Percentiles rank a stretch among this genome's conserved stretches.
Evolutionary conservation across 2,329 filamentous ascomycete species (phyloP).

Genomic region (Bipolaris gigantea): DNA sequence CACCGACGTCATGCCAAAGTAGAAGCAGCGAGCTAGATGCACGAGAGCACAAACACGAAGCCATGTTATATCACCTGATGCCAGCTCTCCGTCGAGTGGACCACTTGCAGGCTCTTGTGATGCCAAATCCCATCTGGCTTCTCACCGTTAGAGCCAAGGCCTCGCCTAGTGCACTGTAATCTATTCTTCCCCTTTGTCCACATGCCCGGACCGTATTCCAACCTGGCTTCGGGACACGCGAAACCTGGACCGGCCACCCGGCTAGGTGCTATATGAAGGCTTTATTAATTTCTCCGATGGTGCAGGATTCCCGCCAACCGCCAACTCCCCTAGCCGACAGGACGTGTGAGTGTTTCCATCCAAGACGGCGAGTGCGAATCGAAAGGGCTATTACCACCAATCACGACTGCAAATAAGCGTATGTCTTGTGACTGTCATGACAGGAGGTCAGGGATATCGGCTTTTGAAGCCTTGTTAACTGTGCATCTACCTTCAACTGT

Average conservation of each 20-base stretch:
- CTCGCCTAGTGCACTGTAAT: constrained; percentile 12
- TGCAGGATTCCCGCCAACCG: constrained; percentile 6
- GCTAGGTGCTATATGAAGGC: constrained; percentile 12
- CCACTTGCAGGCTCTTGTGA: background rate
- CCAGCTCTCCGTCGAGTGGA: background rate
- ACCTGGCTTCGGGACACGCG: background rate
- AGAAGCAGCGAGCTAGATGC: background rate
- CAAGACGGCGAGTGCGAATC: constrained; percentile 18
- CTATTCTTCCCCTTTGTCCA: constrained; percentile 2
- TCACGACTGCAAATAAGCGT: constrained; percentile 2
- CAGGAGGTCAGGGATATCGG: constrained; percentile 8
- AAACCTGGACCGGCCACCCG: constrained; percentile 4
- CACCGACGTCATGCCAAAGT: background rate
- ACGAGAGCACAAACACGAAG: background rate
- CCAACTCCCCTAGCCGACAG: constrained; percentile 7
- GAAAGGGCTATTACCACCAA: constrained; percentile 26
- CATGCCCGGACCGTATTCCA: constrained; percentile 1
- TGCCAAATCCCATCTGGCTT: background rate
- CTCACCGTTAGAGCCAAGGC: constrained; percentile 6
- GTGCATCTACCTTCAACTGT: background rate
- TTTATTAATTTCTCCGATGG: constrained; percentile 28
- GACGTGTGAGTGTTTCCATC: constrained; percentile 23
- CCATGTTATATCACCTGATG: background rate
- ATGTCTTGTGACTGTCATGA: constrained; percentile 13
- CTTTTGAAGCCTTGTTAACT: constrained; percentile 4